Evolutionary conservation across 768 basidiomycete species (phyloP).

Genomic region (Rhodotorula taiwanensis): DNA sequence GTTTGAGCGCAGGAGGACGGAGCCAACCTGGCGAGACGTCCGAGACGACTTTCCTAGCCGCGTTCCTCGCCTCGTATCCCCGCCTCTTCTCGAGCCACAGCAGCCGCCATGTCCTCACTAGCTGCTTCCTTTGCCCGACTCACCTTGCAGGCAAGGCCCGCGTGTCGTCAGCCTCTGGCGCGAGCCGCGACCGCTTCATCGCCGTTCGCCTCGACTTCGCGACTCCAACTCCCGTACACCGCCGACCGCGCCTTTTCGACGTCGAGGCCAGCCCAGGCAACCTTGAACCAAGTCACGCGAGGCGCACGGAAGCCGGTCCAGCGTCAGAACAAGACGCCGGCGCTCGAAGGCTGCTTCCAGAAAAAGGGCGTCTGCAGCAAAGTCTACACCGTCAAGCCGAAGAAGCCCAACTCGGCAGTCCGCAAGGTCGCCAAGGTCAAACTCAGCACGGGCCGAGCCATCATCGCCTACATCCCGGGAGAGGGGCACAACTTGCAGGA

Average conservation of each 20-base stretch:
- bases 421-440: conserved; percentile 94
- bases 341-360: conserved; percentile 72
- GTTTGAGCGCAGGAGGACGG: no score
- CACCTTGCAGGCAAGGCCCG: background rate
- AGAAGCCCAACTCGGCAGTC: conserved; percentile 97
- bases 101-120: conserved; percentile 2
- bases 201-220: conserved; percentile 1
- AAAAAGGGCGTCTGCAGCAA: conserved; percentile 84
- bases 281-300: conserved; percentile 81
- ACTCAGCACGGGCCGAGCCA: conserved; percentile 75
- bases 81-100: background rate
- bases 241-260: conserved; percentile 25
- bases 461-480: conserved; percentile 91
- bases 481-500: conserved; percentile 98
- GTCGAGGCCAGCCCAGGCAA: conserved; percentile 47
- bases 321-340: conserved; percentile 61
- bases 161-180: no score
- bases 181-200: conserved; percentile 4
- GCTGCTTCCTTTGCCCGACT: background rate
- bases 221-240: background rate
- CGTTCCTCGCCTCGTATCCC: no score
- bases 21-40: no score
- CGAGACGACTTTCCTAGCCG: no score
- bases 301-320: conserved; percentile 57
- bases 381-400: conserved; percentile 67